Evolutionary conservation across 2,329 filamentous ascomycete genomes (phyloP).

Genomic region (Colletotrichum gigasporum): DNA sequence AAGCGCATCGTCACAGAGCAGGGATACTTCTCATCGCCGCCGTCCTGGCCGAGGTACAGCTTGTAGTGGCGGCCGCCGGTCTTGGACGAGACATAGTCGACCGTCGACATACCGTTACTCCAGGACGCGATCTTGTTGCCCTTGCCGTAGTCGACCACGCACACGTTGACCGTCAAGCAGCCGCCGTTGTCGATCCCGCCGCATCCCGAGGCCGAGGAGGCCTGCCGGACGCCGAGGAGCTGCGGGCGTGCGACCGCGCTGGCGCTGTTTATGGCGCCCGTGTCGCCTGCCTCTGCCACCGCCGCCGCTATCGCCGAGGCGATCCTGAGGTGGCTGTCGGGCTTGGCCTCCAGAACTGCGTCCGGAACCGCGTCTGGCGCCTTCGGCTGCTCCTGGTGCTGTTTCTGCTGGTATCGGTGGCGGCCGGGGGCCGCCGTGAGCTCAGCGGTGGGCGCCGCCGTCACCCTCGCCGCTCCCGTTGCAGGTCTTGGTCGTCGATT

Average conservation of each 20-base stretch:
- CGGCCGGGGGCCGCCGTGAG: neutral
- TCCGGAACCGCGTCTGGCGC: neutral
- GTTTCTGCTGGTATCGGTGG: neutral
- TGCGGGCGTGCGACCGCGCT: neutral
- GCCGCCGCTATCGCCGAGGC: neutral
- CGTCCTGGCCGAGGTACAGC: constrained; percentile 8
- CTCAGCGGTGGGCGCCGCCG: neutral
- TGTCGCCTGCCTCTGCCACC: neutral
- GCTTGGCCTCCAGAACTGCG: neutral
- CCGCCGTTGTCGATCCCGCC: neutral
- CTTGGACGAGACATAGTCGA: neutral
- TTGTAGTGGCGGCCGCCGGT: neutral
- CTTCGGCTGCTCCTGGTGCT: neutral
- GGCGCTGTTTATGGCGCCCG: constrained; percentile 3
- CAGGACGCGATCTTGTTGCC: constrained; percentile 8
- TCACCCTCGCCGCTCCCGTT: constrained; percentile 9
- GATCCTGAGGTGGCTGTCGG: neutral
- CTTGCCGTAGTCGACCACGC: neutral
- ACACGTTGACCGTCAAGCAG: neutral
- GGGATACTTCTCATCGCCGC: neutral
- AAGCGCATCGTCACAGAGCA: neutral
- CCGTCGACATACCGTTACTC: neutral
- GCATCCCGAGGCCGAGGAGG: neutral
- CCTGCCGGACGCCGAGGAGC: neutral
- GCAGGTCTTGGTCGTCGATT: neutral